Percentiles rank a stretch among this genome's conserved stretches.
Conservation (phyloP, 495 filamentous ascomycete genomes). For the Penicillium arizonense region DNA sequence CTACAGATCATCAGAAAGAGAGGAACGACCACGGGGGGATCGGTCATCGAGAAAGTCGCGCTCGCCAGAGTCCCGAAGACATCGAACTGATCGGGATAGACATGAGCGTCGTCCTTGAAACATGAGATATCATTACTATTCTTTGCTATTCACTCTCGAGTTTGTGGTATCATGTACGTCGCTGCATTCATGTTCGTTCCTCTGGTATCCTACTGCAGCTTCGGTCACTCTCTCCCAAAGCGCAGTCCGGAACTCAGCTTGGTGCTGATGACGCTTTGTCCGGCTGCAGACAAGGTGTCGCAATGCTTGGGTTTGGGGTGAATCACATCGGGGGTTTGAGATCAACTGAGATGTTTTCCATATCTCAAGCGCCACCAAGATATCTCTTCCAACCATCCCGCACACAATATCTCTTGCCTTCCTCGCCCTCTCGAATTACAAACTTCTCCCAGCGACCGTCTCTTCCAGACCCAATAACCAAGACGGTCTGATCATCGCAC, state of each 20-base stretch:
- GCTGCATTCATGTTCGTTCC: background rate
- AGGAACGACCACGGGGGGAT: constrained; percentile 25
- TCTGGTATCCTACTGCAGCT: background rate
- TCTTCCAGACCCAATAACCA: constrained; percentile 77
- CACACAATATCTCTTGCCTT: constrained; percentile 58
- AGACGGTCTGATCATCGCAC: constrained; percentile 63
- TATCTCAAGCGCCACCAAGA: constrained; percentile 49
- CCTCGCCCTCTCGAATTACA: constrained; percentile 58
- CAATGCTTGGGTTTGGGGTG: background rate
- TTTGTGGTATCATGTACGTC: background rate
- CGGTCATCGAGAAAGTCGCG: constrained; percentile 29
- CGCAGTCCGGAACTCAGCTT: background rate
- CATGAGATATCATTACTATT: constrained; percentile 5
- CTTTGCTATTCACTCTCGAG: background rate
- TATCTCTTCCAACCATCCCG: constrained; percentile 84
- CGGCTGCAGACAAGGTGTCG: background rate
- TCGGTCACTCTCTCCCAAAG: background rate
- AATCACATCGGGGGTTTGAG: background rate
- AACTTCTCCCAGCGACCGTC: constrained; percentile 88
- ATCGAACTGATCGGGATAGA: constrained; percentile 34
- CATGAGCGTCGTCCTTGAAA: constrained; percentile 33
- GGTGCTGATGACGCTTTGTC: background rate
- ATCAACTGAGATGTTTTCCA: background rate
- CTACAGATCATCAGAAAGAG: constrained; percentile 27
- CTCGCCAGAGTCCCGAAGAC: constrained; percentile 33